Base-by-base conservation (phyloP, 2,329 filamentous ascomycete genomes). In the Neopestalotiopsis rosae region DNA sequence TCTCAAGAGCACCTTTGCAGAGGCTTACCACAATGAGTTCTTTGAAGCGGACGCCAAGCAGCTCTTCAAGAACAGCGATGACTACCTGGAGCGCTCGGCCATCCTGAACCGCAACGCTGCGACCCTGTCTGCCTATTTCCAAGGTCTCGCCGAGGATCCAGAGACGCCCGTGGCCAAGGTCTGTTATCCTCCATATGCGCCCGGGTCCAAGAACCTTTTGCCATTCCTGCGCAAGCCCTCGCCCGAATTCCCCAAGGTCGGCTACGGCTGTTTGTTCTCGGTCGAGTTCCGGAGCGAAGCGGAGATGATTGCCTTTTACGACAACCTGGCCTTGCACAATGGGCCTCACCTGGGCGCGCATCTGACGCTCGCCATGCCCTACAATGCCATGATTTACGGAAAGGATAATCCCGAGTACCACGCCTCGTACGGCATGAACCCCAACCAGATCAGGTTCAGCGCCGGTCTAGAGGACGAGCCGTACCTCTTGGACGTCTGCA, bases 261-360 rank as follows among this genome's bases (percentile, higher is more conserved):
- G 87, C 0, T 87, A 88, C 72, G 88, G 88, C 2, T 88, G 85
- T 71, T 82, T 90, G 1, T 74, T 90, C 14, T 85, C 78, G 9
- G 77, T 89, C 34, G 84, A 88, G 59, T 85, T 90, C 61, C 76
- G 79, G 12, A 79, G 73, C n/a, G 69, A 83, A 0, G 79, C 79
- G 4, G 69, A 78, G 0, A 81, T 85, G 0, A 74, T 70, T 3
- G 81, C 82, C 0, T 89, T 89, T 69, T 88, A 87, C 72, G 81
- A 89, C 68, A 78, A 76, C 34, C 74, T 86, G 5, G 79, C 83
- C 14, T 81, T 88, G 68, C 85, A 86, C 72, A 80, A 83, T 1
- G 86, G 86, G 0, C 87, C 87, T 1, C 86, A 88, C 71, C 78
- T 89, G 0, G 87, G 86, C 0, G 87, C 85, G 0, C 85, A 86